Evolutionary conservation across 805 yeast genomes (phyloP), one percentile per base, ranked within the genome.

Genomic region (Yarrowia porcina): DNA sequence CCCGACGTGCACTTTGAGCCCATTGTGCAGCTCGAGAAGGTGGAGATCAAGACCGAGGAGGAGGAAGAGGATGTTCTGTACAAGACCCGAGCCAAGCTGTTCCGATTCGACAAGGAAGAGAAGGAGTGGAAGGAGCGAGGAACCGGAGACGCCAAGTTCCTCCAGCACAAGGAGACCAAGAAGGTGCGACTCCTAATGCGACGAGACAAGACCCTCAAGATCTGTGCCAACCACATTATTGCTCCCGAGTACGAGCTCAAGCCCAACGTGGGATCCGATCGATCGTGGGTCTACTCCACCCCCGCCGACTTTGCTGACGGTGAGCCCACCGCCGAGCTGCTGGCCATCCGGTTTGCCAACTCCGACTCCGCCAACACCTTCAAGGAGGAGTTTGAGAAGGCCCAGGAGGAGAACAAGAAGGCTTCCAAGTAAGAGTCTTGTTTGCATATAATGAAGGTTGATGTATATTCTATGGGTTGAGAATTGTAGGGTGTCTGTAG

Each of bases 91-190:
- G 97, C 99, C 69, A 94, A 94, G 79, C 82, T 94, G 73, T 94
- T 93, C 82, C 88, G 90, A 78, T 93, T 88, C 80, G 86, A 86
- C 71, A 82, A 85, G 44, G 96, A 90, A 65, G 71, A 86, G 61
- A 87, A 87, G 73, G 98, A 94, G 79, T 94, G 99, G 99, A 94
- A 94, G 77, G 99, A 94, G 82, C 89, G 99, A 81, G 99, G 99
- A 71, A 90, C 97, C 35, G 99, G 99, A 73, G 99, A 94, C 73
- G 97, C 91, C 71, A 90, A 94, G 79, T 90, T 94, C 77, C 84
- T 94, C 75, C 82, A 93, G 80, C 97, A 93, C 80, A 91, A 90
- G 77, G 78, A 79, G 66, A 80, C 90, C 64, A 82, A 83, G 64
- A 92, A 90, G 79, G 90, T 89, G 67, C 88, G 99, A 80, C 77